Evolutionary conservation across 1,284 basidiomycete species (phyloP).

Genomic region (Cryptococcus depauperatus): DNA sequence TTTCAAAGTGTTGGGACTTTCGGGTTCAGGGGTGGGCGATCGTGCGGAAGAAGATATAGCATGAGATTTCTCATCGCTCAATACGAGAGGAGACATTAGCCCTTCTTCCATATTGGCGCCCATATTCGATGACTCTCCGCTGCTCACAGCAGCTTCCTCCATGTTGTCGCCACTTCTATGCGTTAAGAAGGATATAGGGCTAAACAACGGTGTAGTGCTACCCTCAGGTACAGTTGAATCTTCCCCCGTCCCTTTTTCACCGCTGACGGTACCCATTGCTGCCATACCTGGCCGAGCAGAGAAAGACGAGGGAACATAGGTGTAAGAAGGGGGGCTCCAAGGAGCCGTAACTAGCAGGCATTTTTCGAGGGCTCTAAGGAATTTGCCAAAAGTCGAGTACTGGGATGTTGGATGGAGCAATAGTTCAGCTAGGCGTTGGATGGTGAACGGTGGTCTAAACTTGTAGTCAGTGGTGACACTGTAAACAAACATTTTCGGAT

Average conservation of each 20-base stretch:
- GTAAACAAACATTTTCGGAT: background rate
- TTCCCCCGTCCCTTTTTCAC: constrained; percentile 11
- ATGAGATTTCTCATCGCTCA: constrained; percentile 16
- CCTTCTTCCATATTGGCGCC: constrained; percentile 26
- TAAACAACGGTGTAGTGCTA: constrained; percentile 42
- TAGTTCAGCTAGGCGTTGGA: constrained; percentile 86
- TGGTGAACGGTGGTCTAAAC: constrained; percentile 72
- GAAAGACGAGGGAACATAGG: constrained; percentile 16
- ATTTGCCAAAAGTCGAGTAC: constrained; percentile 77
- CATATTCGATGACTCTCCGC: no score
- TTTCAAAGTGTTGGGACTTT: constrained; percentile 11
- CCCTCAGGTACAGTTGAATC: constrained; percentile 38
- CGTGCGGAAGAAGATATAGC: constrained; percentile 6
- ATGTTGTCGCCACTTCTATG: constrained; percentile 1
- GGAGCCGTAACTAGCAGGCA: constrained; percentile 73
- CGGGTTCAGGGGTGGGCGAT: constrained; percentile 38
- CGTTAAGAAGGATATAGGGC: constrained; percentile 43
- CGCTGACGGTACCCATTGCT: constrained; percentile 28
- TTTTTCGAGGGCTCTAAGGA: constrained; percentile 80
- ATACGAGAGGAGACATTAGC: constrained; percentile 34
- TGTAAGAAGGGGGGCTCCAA: constrained; percentile 35
- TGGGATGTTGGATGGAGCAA: constrained; percentile 60
- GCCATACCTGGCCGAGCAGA: background rate
- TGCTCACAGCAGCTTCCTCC: background rate
- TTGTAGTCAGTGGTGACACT: background rate